Percentiles rank a stretch among this genome's conserved stretches.
phyloP scores from a whole-genome alignment of 441 rosid genomes.

The Pelargonium myrrhifolium region DNA sequence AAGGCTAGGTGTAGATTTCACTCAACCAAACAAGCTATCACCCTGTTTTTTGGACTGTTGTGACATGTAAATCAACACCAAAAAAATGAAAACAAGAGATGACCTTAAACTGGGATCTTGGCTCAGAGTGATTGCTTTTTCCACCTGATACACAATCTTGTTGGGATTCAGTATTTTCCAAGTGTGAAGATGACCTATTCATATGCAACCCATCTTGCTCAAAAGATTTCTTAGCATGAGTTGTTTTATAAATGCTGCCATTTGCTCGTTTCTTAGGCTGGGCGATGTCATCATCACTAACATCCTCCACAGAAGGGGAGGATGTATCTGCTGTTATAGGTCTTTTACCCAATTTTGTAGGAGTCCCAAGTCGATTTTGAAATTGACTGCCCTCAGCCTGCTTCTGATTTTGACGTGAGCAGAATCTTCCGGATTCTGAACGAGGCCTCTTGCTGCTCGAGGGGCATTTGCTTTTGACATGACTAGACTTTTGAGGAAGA shows the following conservation, averaged over 20 bases:
- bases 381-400: conserved; percentile 24
- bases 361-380: conserved; percentile 18
- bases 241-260: conserved; percentile 20
- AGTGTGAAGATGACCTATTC: conserved; percentile 11
- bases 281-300: conserved; percentile 30
- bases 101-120: conserved; percentile 32
- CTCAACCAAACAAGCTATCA: neutral
- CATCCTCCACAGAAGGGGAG: conserved; percentile 27
- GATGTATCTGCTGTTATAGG: conserved; percentile 24
- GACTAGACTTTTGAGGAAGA: conserved; percentile 23
- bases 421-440: conserved; percentile 30
- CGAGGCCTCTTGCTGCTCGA: conserved; percentile 24
- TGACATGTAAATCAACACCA: neutral
- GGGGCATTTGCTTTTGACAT: conserved; percentile 26
- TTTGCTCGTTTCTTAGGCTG: conserved; percentile 23
- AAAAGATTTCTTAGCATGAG: conserved; percentile 16
- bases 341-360: conserved; percentile 26
- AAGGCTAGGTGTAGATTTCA: neutral
- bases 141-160: conserved; percentile 22
- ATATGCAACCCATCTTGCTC: conserved; percentile 21
- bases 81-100: neutral
- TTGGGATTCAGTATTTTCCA: conserved; percentile 12
- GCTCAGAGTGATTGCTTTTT: conserved; percentile 16
- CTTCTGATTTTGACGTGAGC: conserved; percentile 20
- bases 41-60: too few relatives aligned